Evolutionary conservation across 805 yeast species (phyloP), one percentile per base, ranked within the genome.

Genomic region (Hermanozyma aechmeae): DNA sequence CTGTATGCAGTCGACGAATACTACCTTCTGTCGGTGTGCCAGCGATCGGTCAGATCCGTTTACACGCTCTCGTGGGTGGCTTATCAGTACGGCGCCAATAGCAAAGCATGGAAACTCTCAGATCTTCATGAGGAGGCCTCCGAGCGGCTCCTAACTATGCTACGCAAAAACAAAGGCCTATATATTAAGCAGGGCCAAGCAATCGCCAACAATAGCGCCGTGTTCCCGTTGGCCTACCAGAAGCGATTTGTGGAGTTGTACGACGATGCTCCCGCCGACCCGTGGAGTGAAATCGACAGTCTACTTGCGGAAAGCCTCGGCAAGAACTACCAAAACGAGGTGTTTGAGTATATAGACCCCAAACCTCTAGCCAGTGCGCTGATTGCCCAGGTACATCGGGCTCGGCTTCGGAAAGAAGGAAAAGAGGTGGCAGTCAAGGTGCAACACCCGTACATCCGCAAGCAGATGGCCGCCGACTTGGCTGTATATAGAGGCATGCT

Each of bases 101-200:
- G 61, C 20, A 13, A 71, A 59, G 48, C 44, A 28, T 27, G 22
- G 1, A 29, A 37, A 12, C 54, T 75, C n/a, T 67, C 64, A 13
- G 65, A 65, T 0, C 50, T 81, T 7, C 92, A 81, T 40, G 74
- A 71, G 33, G 51, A 71, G 16, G 69, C 72, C 21, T 72, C 89
- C 4, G 65, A 53, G 26, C 33, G 32, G 23, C 39, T 60, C 11
- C 39, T 56, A n/a, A 31, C 50, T 18, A 37, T 60, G 42, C 31
- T 61, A 15, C 40, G 43, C 35, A 30, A 35, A 6, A 61, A 61
- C 35, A 60, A 56, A 37, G 68, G 68, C 2, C 59, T 82, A 12
- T 82, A 79, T 46, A 76, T 82, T 48, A 81, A 81, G 48, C 51
- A 79, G 40, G 93, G 93, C 15, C 92, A 81, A 59, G 78, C 82